Conservation (phyloP, 108 stramenopile species). For the Pseudonitzschia multistriata region DNA sequence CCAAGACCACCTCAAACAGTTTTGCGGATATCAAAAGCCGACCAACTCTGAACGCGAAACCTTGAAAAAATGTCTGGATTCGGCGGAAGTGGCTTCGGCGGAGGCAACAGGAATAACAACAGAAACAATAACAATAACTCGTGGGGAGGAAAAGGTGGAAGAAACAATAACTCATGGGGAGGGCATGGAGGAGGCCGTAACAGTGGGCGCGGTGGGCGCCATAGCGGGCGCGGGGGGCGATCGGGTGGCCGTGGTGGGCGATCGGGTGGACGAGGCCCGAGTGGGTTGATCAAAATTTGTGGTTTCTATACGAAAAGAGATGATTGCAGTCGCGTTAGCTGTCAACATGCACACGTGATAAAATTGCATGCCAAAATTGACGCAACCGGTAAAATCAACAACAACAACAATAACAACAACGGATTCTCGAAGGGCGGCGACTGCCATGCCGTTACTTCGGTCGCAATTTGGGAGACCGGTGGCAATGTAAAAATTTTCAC, state of each 20-base stretch:
- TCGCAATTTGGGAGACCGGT: slow-evolving; percentile 74
- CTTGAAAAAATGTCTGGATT: slow-evolving; percentile 41
- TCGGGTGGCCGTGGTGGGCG: slow-evolving; percentile 33
- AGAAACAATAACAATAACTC: slow-evolving; percentile 3
- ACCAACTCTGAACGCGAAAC: too few relatives aligned
- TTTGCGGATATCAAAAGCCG: too few relatives aligned
- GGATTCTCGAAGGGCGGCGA: slow-evolving; percentile 15
- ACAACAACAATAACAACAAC: slow-evolving; percentile 24
- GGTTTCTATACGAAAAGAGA: slow-evolving; percentile 49
- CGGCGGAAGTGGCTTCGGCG: slow-evolving; percentile 18
- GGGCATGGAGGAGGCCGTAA: neutral
- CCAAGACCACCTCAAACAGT: too few relatives aligned
- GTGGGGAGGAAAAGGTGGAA: neutral
- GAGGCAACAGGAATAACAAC: slow-evolving; percentile 3
- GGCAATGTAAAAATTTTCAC: slow-evolving; percentile 82
- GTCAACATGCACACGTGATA: slow-evolving; percentile 70
- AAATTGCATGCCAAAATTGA: slow-evolving; percentile 55
- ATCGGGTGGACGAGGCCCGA: slow-evolving; percentile 33
- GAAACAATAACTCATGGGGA: slow-evolving; percentile 8
- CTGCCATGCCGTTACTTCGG: slow-evolving; percentile 50
- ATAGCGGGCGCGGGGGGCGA: slow-evolving; percentile 30
- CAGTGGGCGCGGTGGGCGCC: slow-evolving; percentile 29
- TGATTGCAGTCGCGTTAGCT: slow-evolving; percentile 49
- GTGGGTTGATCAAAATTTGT: slow-evolving; percentile 45
- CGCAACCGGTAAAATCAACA: slow-evolving; percentile 42